A percentile compares a stretch with the other conserved stretches of the same genome.
Conservation (phyloP, 2,329 filamentous ascomycete species). For the Colletotrichum sp. region DNA sequence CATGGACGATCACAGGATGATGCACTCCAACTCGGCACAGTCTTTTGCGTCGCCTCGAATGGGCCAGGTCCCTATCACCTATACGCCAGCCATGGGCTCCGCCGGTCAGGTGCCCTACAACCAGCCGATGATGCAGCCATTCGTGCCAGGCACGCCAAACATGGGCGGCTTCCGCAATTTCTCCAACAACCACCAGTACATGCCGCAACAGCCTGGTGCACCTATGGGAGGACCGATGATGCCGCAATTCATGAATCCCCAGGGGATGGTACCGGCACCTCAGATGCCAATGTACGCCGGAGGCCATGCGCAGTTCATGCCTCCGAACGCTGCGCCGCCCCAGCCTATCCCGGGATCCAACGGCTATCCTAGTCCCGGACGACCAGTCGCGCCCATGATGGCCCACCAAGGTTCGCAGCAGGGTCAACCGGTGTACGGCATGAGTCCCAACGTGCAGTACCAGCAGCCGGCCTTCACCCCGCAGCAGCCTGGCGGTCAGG, state of each 20-base stretch:
- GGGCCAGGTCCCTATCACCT: conserved; percentile 72
- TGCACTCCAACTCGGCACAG: conserved; percentile 82
- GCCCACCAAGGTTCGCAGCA: conserved; percentile 93
- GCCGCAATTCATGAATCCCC: conserved; percentile 78
- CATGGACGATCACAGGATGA: conserved; percentile 87
- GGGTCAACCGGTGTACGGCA: conserved; percentile 78
- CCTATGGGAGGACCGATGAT: conserved; percentile 82
- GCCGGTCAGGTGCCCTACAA: conserved; percentile 74
- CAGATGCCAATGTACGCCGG: conserved; percentile 86
- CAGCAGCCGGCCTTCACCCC: conserved; percentile 76
- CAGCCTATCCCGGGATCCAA: conserved; percentile 69
- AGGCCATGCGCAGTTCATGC: conserved; percentile 68
- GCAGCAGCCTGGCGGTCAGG: conserved; percentile 71
- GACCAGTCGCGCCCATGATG: conserved; percentile 86
- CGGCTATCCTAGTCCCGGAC: conserved; percentile 88
- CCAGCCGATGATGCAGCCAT: conserved; percentile 74
- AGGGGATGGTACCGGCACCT: conserved; percentile 70
- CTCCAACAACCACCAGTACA: conserved; percentile 75
- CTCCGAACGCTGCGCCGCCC: conserved; percentile 55
- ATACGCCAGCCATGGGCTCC: conserved; percentile 71
- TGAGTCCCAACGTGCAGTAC: conserved; percentile 77
- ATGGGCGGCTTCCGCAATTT: conserved; percentile 74
- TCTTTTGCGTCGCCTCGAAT: conserved; percentile 87
- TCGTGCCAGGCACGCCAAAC: conserved; percentile 72
- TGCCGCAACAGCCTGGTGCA: conserved; percentile 67